Base-by-base conservation (phyloP, 192 early-diverging fungal genomes). In the Helicostylum pulchrum region DNA sequence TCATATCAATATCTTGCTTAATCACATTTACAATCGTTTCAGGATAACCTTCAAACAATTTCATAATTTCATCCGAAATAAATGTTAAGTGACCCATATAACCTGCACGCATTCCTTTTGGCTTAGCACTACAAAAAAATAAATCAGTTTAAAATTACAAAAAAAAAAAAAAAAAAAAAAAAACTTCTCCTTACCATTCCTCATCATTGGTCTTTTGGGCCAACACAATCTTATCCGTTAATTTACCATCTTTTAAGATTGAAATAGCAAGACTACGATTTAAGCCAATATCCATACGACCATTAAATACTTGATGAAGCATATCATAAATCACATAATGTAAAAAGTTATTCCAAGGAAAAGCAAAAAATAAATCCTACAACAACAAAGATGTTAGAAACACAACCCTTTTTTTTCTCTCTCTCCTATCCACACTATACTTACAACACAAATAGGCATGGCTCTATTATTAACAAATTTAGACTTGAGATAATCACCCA, bases 291-390 rank as follows among this genome's bases (percentile, higher is more conserved):
- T 75, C 87, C 78, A 94, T 87, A 30, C 90, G 94, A 39, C 93
- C 88, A 73, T 97, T 96, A 65, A 96, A 94, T 32, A 97, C 89
- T 76, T 99, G 97, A 69, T 95, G 94, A 69, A 98, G 85, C 86
- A 98, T 96, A 72, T 99, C 97, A 74, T 97, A 99, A 1, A 97
- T 93, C 30, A 99, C 96, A 21, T 92, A 94, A 71, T 99, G 97
- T 66, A 99, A 71, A 74, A 99, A 96, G 81, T 99, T 99, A 79
- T 99, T 99, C 89, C 96, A 97, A 39, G 90, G 87, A 67, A 93
- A 95, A 36, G 80, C 74, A 80, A 98, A 99, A 67, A 99, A 98
- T 54, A 99, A 75, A 65, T 92, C 85, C 69, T 71, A 65, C n/a
- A 7, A 19, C 3, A 8, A 26, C 0, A 26, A 26, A 26, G 2